These are phyloP conservation scores for Entomortierella beljakovae DNA, from an alignment of 192 early-diverging fungal genomes.

Conservation along the genomic window DNA sequence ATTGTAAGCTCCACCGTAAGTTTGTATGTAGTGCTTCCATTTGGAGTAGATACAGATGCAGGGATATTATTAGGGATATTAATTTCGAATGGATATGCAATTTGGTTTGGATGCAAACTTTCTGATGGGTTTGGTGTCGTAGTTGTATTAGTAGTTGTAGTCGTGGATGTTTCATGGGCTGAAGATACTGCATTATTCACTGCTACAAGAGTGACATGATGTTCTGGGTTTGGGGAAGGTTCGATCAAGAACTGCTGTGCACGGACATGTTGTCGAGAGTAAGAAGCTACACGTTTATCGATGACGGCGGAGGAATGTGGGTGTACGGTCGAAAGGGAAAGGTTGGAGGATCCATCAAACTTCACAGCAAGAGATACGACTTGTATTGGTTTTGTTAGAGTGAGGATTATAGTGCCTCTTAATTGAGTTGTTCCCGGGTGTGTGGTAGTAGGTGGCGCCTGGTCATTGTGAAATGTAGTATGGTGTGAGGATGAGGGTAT, in stretches of 20 bases:
- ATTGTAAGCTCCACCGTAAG: conserved; percentile 4
- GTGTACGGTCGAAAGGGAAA: neutral
- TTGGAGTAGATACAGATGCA: conserved; percentile 15
- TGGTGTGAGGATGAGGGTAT: neutral
- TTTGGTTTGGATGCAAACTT: conserved; percentile 1
- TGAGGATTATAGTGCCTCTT: conserved; percentile 11
- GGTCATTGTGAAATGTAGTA: too few species aligned
- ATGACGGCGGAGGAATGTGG: neutral
- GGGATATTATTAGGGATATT: conserved; percentile 16
- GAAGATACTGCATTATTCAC: neutral
- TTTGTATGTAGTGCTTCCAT: conserved; percentile 17
- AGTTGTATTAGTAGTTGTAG: neutral
- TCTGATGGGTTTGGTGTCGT: neutral
- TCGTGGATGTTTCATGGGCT: neutral
- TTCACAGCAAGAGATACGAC: conserved; percentile 14
- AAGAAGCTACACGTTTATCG: conserved; percentile 4
- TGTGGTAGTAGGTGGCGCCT: too few species aligned
- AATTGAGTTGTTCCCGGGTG: conserved; percentile 1
- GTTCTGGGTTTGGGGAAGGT: conserved; percentile 5
- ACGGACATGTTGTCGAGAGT: conserved; percentile 23
- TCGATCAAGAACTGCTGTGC: conserved; percentile 20
- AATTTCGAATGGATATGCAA: conserved; percentile 19
- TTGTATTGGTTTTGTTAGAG: conserved; percentile 11
- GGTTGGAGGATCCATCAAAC: conserved; percentile 11
- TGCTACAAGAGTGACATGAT: conserved; percentile 9